These are phyloP conservation scores for Xylaria intraflava DNA, from an alignment of 495 filamentous ascomycete species.

Conservation along the genomic window DNA sequence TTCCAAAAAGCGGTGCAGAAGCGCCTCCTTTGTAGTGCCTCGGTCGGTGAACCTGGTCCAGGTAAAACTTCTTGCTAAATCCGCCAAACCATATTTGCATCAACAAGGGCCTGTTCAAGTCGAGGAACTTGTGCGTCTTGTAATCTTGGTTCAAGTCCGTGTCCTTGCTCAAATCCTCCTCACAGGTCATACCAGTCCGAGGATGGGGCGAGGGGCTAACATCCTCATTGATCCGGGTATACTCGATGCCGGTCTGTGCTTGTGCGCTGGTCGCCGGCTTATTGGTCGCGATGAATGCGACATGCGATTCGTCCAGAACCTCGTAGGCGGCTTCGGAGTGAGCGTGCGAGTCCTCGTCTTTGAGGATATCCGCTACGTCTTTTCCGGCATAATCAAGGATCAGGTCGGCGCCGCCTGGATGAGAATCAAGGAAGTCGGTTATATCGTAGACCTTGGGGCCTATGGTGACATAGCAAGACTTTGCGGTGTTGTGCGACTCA, in stretches of 20 bases:
- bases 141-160: conserved; percentile 73
- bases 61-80: conserved; percentile 89
- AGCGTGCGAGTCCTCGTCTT: conserved; percentile 72
- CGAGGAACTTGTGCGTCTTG: conserved; percentile 84
- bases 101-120: conserved; percentile 78
- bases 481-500: conserved; percentile 64
- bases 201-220: conserved; percentile 45
- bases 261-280: conserved; percentile 30
- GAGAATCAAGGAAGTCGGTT: conserved; percentile 77
- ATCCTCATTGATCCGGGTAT: conserved; percentile 30
- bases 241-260: conserved; percentile 15
- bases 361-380: conserved; percentile 76
- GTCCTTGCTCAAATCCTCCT: conserved; percentile 77
- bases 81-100: conserved; percentile 83
- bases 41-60: conserved; percentile 91
- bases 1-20: conserved; percentile 93
- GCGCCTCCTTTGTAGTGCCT: conserved; percentile 89
- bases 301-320: conserved; percentile 67
- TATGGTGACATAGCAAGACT: conserved; percentile 90
- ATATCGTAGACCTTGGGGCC: conserved; percentile 92
- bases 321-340: conserved; percentile 93
- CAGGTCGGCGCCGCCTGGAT: conserved; percentile 85
- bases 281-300: conserved; percentile 65
- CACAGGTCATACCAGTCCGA: conserved; percentile 77
- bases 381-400: conserved; percentile 86